These are phyloP conservation scores for Amanita muscaria DNA, from an alignment of 768 basidiomycete species.

Conservation along the genomic window DNA sequence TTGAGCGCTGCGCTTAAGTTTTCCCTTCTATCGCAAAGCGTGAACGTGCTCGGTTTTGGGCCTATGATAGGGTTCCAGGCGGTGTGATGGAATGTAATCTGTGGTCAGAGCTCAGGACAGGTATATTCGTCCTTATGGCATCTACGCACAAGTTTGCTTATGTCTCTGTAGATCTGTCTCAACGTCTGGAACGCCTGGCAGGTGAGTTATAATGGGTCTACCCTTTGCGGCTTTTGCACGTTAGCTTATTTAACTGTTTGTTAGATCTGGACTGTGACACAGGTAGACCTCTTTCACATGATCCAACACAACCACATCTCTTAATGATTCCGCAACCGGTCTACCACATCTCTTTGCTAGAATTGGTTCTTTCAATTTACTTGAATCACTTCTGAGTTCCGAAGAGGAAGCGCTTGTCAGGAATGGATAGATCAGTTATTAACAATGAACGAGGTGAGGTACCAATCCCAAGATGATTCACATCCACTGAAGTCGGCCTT, in stretches of 20 bases:
- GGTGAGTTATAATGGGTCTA: too few species aligned
- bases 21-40: not conserved
- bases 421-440: too few species aligned
- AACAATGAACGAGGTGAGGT: not conserved
- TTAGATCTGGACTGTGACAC: not conserved
- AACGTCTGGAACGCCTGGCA: conserved; percentile 1
- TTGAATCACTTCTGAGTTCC: conserved; percentile 3
- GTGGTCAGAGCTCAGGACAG: not conserved
- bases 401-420: conserved; percentile 2
- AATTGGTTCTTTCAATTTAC: conserved; percentile 4
- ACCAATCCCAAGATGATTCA: not conserved
- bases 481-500: not conserved
- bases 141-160: too few species aligned
- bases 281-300: not conserved
- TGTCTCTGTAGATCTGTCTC: not conserved
- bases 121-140: too few species aligned
- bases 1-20: not conserved
- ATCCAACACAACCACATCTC: conserved; percentile 4
- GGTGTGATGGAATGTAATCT: not conserved
- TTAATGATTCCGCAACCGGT: not conserved
- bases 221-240: too few species aligned
- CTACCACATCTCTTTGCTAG: not conserved
- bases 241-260: too few species aligned
- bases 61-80: not conserved
- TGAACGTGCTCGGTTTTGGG: not conserved